These are phyloP conservation scores for Candida mesenterica DNA, from an alignment of 1,139 yeast species.

Conservation along the genomic window DNA sequence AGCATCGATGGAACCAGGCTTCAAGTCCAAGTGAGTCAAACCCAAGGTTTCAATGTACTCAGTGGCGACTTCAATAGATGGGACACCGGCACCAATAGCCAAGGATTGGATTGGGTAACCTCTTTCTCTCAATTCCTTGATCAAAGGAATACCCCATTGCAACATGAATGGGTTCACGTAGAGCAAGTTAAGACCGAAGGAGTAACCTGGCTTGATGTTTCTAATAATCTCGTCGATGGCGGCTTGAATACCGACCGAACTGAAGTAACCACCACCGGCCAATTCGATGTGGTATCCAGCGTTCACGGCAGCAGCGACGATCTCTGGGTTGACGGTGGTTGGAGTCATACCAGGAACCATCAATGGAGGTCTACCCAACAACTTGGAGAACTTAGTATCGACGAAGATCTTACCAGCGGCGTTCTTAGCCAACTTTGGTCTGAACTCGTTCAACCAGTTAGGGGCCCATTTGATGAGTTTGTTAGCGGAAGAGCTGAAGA, in stretches of 20 bases:
- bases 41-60: slow-evolving; percentile 94
- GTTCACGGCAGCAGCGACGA: slow-evolving; percentile 88
- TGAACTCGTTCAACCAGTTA: slow-evolving; percentile 87
- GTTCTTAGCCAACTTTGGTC: slow-evolving; percentile 76
- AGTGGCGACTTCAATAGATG: slow-evolving; percentile 93
- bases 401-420: slow-evolving; percentile 72
- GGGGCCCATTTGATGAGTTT: slow-evolving; percentile 75
- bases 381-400: slow-evolving; percentile 89
- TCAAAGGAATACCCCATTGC: slow-evolving; percentile 98
- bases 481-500: slow-evolving; percentile 65
- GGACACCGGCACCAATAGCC: slow-evolving; percentile 99
- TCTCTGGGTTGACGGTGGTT: slow-evolving; percentile 90
- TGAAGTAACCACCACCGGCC: slow-evolving; percentile 98
- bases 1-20: slow-evolving; percentile 97
- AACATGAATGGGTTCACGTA: slow-evolving; percentile 97
- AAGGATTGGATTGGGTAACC: slow-evolving; percentile 96
- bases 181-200: slow-evolving; percentile 86
- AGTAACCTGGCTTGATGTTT: slow-evolving; percentile 76
- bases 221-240: slow-evolving; percentile 74
- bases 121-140: slow-evolving; percentile 79
- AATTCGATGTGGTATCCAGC: slow-evolving; percentile 97
- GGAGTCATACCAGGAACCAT: slow-evolving; percentile 99
- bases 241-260: slow-evolving; percentile 62
- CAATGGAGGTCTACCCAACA: slow-evolving; percentile 92
- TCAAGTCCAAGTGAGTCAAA: slow-evolving; percentile 89